These are phyloP conservation scores for Eucalyptus sideroxylon DNA, from an alignment of 345 rosid genomes.

Conservation along the genomic window DNA sequence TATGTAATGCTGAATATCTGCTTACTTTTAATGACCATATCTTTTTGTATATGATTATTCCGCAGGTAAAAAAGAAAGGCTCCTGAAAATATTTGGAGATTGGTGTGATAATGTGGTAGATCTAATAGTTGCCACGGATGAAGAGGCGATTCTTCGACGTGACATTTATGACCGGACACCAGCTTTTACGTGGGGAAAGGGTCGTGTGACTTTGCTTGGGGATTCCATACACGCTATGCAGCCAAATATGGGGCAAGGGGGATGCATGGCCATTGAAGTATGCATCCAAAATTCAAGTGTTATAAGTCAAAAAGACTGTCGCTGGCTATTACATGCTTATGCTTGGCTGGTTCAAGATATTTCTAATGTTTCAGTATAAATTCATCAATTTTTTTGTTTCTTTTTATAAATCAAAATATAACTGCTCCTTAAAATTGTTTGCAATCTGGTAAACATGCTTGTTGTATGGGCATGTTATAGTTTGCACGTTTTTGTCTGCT, in stretches of 20 bases:
- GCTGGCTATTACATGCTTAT: background rate
- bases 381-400: background rate
- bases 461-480: background rate
- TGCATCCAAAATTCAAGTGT: background rate
- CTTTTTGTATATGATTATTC: background rate
- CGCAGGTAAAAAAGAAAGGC: constrained; percentile 69
- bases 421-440: background rate
- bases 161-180: constrained; percentile 84
- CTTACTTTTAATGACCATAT: background rate
- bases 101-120: constrained; percentile 92
- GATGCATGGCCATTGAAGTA: constrained; percentile 99
- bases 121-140: constrained; percentile 62
- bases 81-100: constrained; percentile 73
- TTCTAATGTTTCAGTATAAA: background rate
- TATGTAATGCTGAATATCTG: background rate
- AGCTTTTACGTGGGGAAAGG: constrained; percentile 73
- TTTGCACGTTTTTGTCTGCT: background rate
- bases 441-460: background rate
- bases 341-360: background rate
- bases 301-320: background rate
- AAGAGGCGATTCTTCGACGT: constrained; percentile 72
- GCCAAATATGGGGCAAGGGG: constrained; percentile 95
- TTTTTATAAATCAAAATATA: background rate
- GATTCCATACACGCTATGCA: constrained; percentile 97
- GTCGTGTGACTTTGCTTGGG: constrained; percentile 85